Evolutionary conservation across 1,284 basidiomycete genomes (phyloP), one percentile per base, ranked within the genome.

Genomic region (Lignosus rhinocerotis): DNA sequence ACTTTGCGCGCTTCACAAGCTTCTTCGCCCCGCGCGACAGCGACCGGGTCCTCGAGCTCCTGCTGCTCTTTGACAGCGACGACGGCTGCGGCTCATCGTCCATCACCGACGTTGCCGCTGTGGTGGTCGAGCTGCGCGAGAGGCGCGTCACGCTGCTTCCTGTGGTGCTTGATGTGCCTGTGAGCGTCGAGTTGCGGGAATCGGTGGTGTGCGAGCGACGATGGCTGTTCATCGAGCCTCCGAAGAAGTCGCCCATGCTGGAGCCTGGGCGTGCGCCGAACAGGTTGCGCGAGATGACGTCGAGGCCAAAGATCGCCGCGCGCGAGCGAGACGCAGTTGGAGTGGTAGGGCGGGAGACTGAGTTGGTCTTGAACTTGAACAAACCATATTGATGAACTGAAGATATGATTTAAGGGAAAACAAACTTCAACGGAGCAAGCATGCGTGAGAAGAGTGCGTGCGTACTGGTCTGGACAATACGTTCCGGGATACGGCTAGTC

Each of bases 311-410:
- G 57, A 93, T 91, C 14, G 88, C 86, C 1, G 87, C 89, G 61
- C 89, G 86, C 3, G 91, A 88, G 46, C 88, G 86, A 14, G 78
- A 72, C 8, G 84, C 81, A 0, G 90, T 91, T 1, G 93, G 93
- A 0, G 93, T 96, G 0, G 86, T 83, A 9, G 93, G 93, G 17
- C 82, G 73, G 30, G 93, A 95, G 59, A 83, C 86, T 52, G 80
- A 82, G 43, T 86, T 86, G 0, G 90, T 92, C 34, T 83, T 81
- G 73, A 94, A 94, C 68, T 90, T 87, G 75, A 94, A 95, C 53
- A 95, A 73, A 10, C 93, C 92, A 64, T 86, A 93, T 69, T 90
- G 90, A 68, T 95, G 90, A 57, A 94, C 93, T 95, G 60, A 39
- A 39, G 21, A 16, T 19, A 43, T 42, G 8, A 17, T n/a, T 2